phyloP scores from a whole-genome alignment of 177 flowering plant genomes.

The Telopea speciosissima region DNA sequence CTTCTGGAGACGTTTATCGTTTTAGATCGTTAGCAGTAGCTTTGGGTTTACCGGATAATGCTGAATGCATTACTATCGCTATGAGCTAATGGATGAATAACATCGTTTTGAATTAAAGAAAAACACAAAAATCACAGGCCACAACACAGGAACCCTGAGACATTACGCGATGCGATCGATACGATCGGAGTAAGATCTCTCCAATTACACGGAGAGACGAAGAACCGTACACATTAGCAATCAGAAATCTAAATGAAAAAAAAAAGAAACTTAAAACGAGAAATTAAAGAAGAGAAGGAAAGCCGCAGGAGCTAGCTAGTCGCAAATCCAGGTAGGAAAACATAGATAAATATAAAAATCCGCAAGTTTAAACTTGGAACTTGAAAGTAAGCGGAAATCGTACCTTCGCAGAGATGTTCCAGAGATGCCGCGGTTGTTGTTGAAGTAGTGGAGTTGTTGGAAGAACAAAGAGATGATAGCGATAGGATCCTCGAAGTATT shows the following conservation, averaged over 20 bases:
- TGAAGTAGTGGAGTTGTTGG: background rate
- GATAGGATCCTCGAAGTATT: conserved; percentile 34
- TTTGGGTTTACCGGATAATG: too few species aligned
- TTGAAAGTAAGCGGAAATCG: background rate
- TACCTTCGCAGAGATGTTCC: conserved; percentile 40
- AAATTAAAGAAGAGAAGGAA: background rate
- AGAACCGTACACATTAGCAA: too few species aligned
- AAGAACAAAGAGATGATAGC: conserved; percentile 40
- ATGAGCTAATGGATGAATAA: too few species aligned
- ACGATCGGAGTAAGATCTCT: conserved; percentile 4
- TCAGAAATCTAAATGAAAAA: too few species aligned
- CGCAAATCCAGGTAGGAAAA: background rate
- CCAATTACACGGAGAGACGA: background rate
- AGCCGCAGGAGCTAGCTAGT: background rate
- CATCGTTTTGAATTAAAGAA: too few species aligned
- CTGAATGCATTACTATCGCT: too few species aligned
- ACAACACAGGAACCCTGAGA: background rate
- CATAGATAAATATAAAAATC: background rate
- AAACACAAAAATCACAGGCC: too few species aligned
- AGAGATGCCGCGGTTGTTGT: conserved; percentile 17
- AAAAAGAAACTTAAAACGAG: background rate
- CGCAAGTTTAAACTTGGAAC: background rate
- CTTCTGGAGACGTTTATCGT: too few species aligned
- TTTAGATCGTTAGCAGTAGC: too few species aligned
- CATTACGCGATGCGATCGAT: background rate